These are phyloP conservation scores for Cladophialophora chaetospira DNA, from an alignment of 2,329 filamentous ascomycete species.

Conservation along the genomic window DNA sequence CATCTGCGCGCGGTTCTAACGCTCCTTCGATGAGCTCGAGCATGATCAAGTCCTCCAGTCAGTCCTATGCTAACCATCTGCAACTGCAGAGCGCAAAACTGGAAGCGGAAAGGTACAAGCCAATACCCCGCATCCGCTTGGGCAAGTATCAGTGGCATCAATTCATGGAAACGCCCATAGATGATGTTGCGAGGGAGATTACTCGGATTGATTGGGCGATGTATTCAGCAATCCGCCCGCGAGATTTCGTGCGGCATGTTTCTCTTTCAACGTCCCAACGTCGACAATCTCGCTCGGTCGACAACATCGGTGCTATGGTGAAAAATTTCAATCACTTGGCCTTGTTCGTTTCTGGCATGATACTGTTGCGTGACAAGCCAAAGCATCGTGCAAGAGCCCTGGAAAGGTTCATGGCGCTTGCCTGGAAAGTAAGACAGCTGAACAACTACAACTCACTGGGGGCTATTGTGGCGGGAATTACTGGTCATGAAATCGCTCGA, in stretches of 20 bases:
- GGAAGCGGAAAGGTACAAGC: slow-evolving; percentile 71
- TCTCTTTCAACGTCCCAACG: slow-evolving; percentile 71
- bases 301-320: slow-evolving; percentile 92
- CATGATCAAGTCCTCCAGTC: slow-evolving; percentile 43
- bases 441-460: slow-evolving; percentile 98
- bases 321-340: slow-evolving; percentile 86
- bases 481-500: slow-evolving; percentile 81
- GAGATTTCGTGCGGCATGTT: slow-evolving; percentile 90
- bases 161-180: slow-evolving; percentile 83
- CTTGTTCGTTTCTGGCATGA: slow-evolving; percentile 79
- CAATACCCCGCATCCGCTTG: slow-evolving; percentile 68
- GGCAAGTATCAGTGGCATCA: slow-evolving; percentile 86
- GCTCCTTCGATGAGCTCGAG: slow-evolving; percentile 44
- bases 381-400: slow-evolving; percentile 90
- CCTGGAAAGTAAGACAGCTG: slow-evolving; percentile 77
- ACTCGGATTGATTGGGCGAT: slow-evolving; percentile 98
- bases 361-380: slow-evolving; percentile 88
- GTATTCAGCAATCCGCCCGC: slow-evolving; percentile 91
- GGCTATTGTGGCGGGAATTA: slow-evolving; percentile 91
- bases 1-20: slow-evolving; percentile 42
- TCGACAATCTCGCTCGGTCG: slow-evolving; percentile 53
- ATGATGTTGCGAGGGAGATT: slow-evolving; percentile 85
- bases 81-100: slow-evolving; percentile 77
- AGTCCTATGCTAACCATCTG: slow-evolving; percentile 45
- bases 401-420: slow-evolving; percentile 94